These are phyloP conservation scores for Daldinia decipiens DNA, from an alignment of 495 filamentous ascomycete species.

Conservation along the genomic window DNA sequence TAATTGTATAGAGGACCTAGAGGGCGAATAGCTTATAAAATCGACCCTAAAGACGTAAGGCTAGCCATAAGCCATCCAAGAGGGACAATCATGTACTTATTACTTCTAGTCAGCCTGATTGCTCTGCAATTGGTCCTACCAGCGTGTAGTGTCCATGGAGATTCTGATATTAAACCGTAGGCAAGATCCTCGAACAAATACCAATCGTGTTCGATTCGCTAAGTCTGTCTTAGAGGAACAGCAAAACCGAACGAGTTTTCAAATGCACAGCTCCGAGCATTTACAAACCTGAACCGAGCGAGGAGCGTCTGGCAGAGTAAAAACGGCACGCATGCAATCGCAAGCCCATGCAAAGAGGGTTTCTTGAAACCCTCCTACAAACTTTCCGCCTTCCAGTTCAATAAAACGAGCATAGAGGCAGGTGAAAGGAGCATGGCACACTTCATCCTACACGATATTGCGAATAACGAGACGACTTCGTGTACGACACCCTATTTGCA, in stretches of 20 bases:
- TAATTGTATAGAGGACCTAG: neutral
- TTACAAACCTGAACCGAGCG: neutral
- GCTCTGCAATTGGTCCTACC: constrained; percentile 14
- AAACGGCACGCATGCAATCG: neutral
- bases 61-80: neutral
- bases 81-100: constrained; percentile 8
- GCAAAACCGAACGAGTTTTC: neutral
- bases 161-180: constrained; percentile 4
- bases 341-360: constrained; percentile 22
- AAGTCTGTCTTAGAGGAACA: neutral
- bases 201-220: neutral
- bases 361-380: constrained; percentile 33
- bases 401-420: constrained; percentile 19
- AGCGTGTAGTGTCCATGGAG: neutral
- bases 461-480: constrained; percentile 20
- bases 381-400: constrained; percentile 37
- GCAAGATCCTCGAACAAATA: neutral
- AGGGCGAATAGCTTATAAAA: neutral
- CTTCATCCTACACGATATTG: constrained; percentile 26
- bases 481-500: constrained; percentile 41
- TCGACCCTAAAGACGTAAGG: neutral
- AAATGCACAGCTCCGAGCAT: neutral
- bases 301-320: neutral
- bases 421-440: constrained; percentile 29
- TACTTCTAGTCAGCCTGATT: neutral